phyloP scores from a whole-genome alignment of 176 grass and related monocot genomes.

The Raddia distichophylla region DNA sequence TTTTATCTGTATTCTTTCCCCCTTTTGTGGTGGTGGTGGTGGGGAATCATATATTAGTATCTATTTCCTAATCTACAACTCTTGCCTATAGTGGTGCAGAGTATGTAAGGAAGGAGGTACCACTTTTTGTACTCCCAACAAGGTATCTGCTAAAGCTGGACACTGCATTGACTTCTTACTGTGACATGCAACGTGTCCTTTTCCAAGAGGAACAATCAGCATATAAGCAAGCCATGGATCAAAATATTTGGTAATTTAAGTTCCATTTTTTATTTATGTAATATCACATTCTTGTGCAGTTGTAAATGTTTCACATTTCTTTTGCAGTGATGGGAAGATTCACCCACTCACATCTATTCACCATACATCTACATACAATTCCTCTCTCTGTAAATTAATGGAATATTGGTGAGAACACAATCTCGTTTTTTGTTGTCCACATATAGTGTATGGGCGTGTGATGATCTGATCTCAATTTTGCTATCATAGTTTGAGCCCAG shows the following conservation, averaged over 20 bases:
- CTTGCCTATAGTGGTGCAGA: conserved; percentile 76
- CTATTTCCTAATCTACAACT: conserved; percentile 45
- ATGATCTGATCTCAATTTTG: conserved; percentile 11
- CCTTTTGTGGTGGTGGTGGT: no score
- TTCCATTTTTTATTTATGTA: conserved; percentile 11
- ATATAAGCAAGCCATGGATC: conserved; percentile 93
- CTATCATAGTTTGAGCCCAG: conserved; percentile 75
- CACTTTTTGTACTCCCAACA: conserved; percentile 65
- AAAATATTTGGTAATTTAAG: conserved; percentile 70
- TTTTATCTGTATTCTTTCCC: neutral
- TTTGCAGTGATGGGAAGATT: conserved; percentile 77
- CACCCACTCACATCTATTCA: conserved; percentile 92
- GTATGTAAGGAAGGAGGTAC: conserved; percentile 87
- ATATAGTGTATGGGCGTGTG: conserved; percentile 17
- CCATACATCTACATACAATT: conserved; percentile 89
- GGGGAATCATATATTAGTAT: conserved; percentile 21
- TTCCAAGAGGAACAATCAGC: conserved; percentile 93
- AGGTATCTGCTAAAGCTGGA: conserved; percentile 81
- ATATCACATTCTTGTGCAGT: conserved; percentile 3
- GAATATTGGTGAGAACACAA: conserved; percentile 70
- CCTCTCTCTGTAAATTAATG: conserved; percentile 97
- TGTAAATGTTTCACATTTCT: neutral
- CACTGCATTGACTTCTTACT: conserved; percentile 67
- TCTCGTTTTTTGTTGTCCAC: conserved; percentile 11
- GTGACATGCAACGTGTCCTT: conserved; percentile 81